Conservation (phyloP, 805 yeast genomes). For the Starmerella ratchasimensis region DNA sequence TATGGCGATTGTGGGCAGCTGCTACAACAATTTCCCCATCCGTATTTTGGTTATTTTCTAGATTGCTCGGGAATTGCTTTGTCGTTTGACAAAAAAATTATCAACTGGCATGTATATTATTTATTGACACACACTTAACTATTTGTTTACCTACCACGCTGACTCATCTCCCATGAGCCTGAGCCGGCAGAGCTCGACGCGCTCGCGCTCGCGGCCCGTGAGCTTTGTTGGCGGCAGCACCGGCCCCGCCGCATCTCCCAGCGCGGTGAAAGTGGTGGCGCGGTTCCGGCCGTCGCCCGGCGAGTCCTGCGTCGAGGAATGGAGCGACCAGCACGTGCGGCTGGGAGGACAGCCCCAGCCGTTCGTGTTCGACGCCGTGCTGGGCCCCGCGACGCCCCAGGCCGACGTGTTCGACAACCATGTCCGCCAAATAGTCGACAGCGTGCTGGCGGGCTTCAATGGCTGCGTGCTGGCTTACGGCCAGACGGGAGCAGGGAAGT, state of each 20-base stretch:
- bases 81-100: too few species aligned
- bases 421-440: conserved; percentile 49
- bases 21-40: too few species aligned
- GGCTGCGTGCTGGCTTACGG: conserved; percentile 71
- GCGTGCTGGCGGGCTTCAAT: conserved; percentile 60
- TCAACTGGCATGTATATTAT: background rate
- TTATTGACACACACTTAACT: background rate
- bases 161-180: too few species aligned
- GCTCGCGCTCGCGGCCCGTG: background rate
- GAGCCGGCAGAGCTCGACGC: conserved; percentile 4
- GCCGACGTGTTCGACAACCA: conserved; percentile 45
- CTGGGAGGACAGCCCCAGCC: conserved; percentile 7
- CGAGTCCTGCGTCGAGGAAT: conserved; percentile 7
- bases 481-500: conserved; percentile 65
- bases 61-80: too few species aligned
- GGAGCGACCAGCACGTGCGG: conserved; percentile 3
- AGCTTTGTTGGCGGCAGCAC: background rate
- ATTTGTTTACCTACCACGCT: background rate
- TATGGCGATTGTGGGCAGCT: too few species aligned
- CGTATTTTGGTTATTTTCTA: too few species aligned
- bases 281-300: conserved; percentile 47
- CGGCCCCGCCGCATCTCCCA: background rate
- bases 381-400: conserved; percentile 40
- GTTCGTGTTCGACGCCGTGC: conserved; percentile 56
- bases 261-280: conserved; percentile 46